Evolutionary conservation across 2,329 filamentous ascomycete species (phyloP), one percentile per base, ranked within the genome.

Genomic region (Colletotrichum gigasporum): DNA sequence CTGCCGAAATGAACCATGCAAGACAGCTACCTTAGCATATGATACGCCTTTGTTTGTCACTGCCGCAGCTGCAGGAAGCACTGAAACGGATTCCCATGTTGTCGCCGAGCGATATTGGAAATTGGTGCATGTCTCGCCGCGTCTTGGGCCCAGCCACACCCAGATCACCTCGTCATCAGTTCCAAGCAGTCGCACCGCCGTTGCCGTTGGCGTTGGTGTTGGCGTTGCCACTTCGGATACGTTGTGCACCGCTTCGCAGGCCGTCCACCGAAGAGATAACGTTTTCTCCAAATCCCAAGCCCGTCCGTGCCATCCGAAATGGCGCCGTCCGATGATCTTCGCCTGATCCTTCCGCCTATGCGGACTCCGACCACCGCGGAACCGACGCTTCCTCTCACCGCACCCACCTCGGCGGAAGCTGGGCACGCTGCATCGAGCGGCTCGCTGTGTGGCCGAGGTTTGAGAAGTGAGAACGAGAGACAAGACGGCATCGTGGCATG

Each of bases 361-460:
- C 52, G 28, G n/a, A n/a, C 35, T 44, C 16, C 52, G 44, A 6
- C 35, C 52, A 39, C n/a, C 55, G 1, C 26, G 35, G 35, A 24
- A 37, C 12, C 20, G 37, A 22, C 9, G 55, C 35, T 22, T 26
- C 14, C n/a, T 12, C 54, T 41, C 44, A 58, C 54, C 44, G 44
- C 39, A 45, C 32, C 26, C 2, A 39, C 32, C 37, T 60, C 37
- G 48, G 56, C 39, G 20, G 42, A 30, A 30, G 28, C 56, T 60
- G 20, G 48, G 48, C 45, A 18, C 20, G 16, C 44, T 26, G 32
- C 34, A 57, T 24, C 18, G 48, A n/a, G 7, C 48, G 48, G 48
- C 30, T 52, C 20, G 32, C 48, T 39, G 48, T 32, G 20, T 28
- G 20, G 51, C 45, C 35, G 14, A 44, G 16, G 12, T 30, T 47